These are phyloP conservation scores for Lithospermum erythrorhizon DNA, from an alignment of 257 asterid genomes.

Conservation along the genomic window DNA sequence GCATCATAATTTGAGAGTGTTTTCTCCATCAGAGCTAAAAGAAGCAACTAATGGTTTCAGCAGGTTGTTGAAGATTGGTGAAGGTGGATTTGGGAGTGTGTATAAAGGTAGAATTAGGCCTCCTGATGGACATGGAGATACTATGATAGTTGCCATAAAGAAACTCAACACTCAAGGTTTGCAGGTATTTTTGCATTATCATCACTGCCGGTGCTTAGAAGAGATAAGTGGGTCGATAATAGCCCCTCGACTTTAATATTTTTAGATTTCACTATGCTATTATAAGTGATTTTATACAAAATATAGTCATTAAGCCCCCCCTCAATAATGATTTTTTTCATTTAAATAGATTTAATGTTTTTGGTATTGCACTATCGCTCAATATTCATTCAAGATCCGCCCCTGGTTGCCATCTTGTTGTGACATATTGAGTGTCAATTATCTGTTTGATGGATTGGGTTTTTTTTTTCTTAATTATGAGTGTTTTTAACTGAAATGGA, in stretches of 20 bases:
- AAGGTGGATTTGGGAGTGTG: slow-evolving; percentile 92
- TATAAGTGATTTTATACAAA: too few species aligned
- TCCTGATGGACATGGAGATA: slow-evolving; percentile 25
- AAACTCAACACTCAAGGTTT: slow-evolving; percentile 60
- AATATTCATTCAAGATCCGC: too few species aligned
- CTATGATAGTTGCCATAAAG: slow-evolving; percentile 65
- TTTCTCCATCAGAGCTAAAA: slow-evolving; percentile 51
- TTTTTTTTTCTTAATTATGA: neutral
- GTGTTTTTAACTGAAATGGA: neutral
- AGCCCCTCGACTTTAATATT: too few species aligned
- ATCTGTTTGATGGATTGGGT: neutral
- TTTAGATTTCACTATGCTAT: too few species aligned
- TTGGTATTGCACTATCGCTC: too few species aligned
- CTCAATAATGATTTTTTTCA: too few species aligned
- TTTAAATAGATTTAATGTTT: too few species aligned
- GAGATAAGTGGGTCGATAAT: too few species aligned
- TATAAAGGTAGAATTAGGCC: slow-evolving; percentile 56
- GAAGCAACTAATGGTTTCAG: slow-evolving; percentile 64
- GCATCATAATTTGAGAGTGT: slow-evolving; percentile 43
- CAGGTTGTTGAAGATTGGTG: slow-evolving; percentile 9
- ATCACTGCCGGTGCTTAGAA: too few species aligned
- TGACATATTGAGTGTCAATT: neutral
- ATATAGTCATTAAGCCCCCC: too few species aligned
- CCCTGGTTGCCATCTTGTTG: neutral
- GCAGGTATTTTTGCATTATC: too few species aligned